Percentiles rank a stretch among this genome's conserved stretches.
phyloP scores from a whole-genome alignment of 306 rosid species.

The Mucuna pruriens region DNA sequence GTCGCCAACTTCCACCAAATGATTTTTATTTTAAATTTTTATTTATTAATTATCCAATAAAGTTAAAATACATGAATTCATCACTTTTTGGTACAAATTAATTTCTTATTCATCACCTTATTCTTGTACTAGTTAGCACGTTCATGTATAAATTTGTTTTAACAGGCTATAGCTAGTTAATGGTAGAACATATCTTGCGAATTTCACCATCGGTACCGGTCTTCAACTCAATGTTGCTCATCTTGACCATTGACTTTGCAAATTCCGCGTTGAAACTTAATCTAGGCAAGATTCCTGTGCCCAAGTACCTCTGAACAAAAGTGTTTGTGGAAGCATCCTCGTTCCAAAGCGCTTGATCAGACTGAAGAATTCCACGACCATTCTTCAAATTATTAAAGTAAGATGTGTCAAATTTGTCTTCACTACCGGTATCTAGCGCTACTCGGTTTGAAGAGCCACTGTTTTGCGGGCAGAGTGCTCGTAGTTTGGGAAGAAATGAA shows the following conservation, averaged over 20 bases:
- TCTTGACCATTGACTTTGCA: conserved; percentile 65
- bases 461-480: conserved; percentile 59
- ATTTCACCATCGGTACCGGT: conserved; percentile 59
- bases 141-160: too few species aligned
- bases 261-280: conserved; percentile 61
- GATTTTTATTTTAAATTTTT: too few species aligned
- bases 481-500: conserved; percentile 51
- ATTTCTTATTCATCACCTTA: too few species aligned
- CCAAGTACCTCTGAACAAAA: conserved; percentile 50
- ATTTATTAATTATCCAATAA: too few species aligned
- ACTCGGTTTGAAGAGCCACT: conserved; percentile 48
- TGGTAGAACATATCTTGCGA: conserved; percentile 56
- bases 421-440: conserved; percentile 53
- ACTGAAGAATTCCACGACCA: conserved; percentile 58
- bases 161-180: too few species aligned
- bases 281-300: conserved; percentile 18
- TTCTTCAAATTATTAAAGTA: conserved; percentile 51
- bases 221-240: conserved; percentile 65
- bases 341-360: conserved; percentile 70
- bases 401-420: conserved; percentile 45
- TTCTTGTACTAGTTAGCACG: too few species aligned
- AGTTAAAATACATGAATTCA: too few species aligned
- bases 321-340: conserved; percentile 57
- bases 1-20: too few species aligned
- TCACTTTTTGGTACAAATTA: too few species aligned